Conservation (phyloP, 441 rosid species). For the Gossypium schwendimanii region DNA sequence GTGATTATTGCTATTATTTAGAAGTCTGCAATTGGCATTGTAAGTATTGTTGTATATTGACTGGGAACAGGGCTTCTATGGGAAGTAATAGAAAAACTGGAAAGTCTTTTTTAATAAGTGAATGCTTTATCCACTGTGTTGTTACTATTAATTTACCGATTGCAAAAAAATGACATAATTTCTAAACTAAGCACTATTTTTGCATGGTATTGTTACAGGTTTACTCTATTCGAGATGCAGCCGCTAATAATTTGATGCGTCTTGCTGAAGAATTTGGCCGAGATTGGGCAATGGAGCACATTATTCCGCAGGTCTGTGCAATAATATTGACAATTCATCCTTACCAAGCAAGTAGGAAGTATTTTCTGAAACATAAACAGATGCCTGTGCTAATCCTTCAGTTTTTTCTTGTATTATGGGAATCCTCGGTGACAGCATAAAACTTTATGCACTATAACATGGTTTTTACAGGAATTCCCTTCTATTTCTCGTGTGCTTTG, state of each 20-base stretch:
- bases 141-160: not conserved
- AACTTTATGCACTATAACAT: not conserved
- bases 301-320: slow-evolving; percentile 41
- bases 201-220: slow-evolving; percentile 40
- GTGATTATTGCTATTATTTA: not conserved
- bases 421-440: not conserved
- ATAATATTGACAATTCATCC: slow-evolving; percentile 1
- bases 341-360: not conserved
- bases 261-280: slow-evolving; percentile 96
- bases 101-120: not conserved
- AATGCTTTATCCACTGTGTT: not conserved
- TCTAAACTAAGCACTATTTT: slow-evolving; percentile 7
- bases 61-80: not conserved
- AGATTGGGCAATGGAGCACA: slow-evolving; percentile 87
- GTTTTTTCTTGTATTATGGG: not conserved
- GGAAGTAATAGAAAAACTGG: not conserved
- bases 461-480: not conserved
- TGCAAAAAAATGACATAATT: not conserved
- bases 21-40: not conserved
- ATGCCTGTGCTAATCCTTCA: not conserved
- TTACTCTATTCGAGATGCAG: slow-evolving; percentile 88
- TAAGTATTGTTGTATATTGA: no score
- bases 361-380: not conserved
- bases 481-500: not conserved
- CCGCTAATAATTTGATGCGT: slow-evolving; percentile 81